Base-by-base conservation (phyloP, 108 stramenopile genomes). In the Stephanodiscus triporus region DNA sequence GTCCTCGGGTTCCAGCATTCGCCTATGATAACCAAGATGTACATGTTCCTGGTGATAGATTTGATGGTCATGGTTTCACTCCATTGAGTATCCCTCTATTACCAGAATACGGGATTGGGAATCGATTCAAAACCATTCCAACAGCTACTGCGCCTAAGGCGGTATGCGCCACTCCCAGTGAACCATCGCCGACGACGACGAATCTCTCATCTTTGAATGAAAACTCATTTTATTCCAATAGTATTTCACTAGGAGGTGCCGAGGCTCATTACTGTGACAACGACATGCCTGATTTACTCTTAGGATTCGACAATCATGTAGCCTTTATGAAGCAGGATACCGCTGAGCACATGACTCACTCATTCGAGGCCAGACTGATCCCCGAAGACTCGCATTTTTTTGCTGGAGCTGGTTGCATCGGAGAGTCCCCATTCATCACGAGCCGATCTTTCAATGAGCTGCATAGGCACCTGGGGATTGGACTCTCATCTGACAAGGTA, bases 391-490 rank as follows among this genome's bases (percentile, higher is more conserved):
- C 71, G 13, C 70, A 65, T 56, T 72, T 79, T 32, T 72, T 79
- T 27, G 67, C 68, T 29, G 68, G 68, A 27, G 49, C 37, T 34
- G 68, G 54, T 26, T 26, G 53, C 43, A 60, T 70, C 23, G 78
- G 66, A 59, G 71, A 72, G 50, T 79, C 78, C 34, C 78, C 78
- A 6, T 79, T 67, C 55, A 79, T 79, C 32, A 79, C 78, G 34
- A 79, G 78, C 66, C 72, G 62, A 47, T 79, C 78, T 2, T 79
- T 79, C 54, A 71, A 79, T 42, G 78, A 79, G 5, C 24, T 79
- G 51, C 78, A 79, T 40, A 51, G 68, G 24, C 72, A 47, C 48
- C 55, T 79, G 24, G 78, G 71, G 10, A 72, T 48, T 13, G 65
- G 37, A 13, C 56, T 75, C 36, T 65, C 74, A 16, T 68, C 54